These are phyloP conservation scores for Talaromyces verruculosus DNA, from an alignment of 2,329 filamentous ascomycete species.

Conservation along the genomic window DNA sequence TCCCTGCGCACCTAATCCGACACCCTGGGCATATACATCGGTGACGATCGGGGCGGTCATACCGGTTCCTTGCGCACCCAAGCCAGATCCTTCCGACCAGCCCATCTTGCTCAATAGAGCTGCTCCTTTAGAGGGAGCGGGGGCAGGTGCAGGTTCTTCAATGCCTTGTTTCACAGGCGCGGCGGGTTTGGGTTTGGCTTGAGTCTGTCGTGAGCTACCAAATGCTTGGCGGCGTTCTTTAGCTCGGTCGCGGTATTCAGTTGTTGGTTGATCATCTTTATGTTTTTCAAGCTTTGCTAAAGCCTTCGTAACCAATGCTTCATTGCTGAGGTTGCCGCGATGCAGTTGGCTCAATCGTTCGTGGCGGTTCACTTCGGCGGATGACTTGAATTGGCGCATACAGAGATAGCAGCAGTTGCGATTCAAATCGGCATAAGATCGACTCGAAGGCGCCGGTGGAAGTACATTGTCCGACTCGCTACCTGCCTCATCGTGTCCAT, in stretches of 20 bases:
- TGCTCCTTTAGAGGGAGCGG: conserved; percentile 49
- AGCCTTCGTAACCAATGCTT: conserved; percentile 45
- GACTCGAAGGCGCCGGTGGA: conserved; percentile 41
- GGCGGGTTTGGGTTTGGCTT: conserved; percentile 25
- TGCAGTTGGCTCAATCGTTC: conserved; percentile 60
- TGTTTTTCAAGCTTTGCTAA: conserved; percentile 46
- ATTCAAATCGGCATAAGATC: conserved; percentile 62
- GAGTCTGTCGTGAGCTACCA: conserved; percentile 33
- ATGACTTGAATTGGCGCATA: conserved; percentile 57
- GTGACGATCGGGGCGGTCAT: conserved; percentile 50
- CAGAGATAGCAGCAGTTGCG: conserved; percentile 63
- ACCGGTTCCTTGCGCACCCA: conserved; percentile 51
- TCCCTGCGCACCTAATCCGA: conserved; percentile 51
- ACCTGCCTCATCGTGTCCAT: conserved; percentile 23
- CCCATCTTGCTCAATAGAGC: conserved; percentile 54
- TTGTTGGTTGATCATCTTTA: conserved; percentile 33
- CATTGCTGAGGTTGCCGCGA: conserved; percentile 55
- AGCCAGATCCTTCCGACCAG: conserved; percentile 49
- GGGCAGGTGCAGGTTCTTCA: conserved; percentile 29
- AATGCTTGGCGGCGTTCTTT: conserved; percentile 48
- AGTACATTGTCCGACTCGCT: conserved; percentile 19
- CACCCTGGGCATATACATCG: conserved; percentile 52
- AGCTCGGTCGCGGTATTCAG: conserved; percentile 51
- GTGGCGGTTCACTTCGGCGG: conserved; percentile 58
- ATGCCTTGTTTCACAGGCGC: conserved; percentile 30